A percentile compares a stretch with the other conserved stretches of the same genome.
Evolutionary conservation across 768 basidiomycete genomes (phyloP).

Genomic region (Cystoderma amianthinum): DNA sequence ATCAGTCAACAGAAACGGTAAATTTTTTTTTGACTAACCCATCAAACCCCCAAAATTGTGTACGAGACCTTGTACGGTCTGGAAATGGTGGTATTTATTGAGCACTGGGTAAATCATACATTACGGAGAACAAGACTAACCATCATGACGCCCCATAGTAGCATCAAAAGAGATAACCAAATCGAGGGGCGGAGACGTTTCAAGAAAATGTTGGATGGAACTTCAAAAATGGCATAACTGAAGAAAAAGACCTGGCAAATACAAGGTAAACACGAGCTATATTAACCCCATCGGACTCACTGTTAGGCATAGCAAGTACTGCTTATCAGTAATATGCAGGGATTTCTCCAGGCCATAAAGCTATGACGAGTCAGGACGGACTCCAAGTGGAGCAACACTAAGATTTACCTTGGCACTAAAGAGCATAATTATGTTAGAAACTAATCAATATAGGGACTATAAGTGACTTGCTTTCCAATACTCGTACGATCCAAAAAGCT

Average conservation of each 20-base stretch:
- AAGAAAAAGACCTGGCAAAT: constrained; percentile 38
- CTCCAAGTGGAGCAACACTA: not conserved
- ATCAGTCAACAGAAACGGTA: constrained; percentile 1
- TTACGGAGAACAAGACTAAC: constrained; percentile 29
- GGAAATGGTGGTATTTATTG: constrained; percentile 9
- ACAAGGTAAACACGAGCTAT: too few relatives aligned
- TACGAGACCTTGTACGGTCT: constrained; percentile 72
- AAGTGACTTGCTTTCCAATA: constrained; percentile 39
- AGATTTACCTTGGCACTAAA: constrained; percentile 36
- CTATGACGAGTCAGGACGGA: constrained; percentile 21
- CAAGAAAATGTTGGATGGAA: constrained; percentile 68
- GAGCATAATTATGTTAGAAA: constrained; percentile 4
- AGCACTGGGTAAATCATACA: not conserved
- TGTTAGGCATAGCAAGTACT: constrained; percentile 61
- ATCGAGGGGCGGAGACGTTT: constrained; percentile 71
- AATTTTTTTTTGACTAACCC: constrained; percentile 28
- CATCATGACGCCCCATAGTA: constrained; percentile 74
- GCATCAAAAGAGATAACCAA: constrained; percentile 71
- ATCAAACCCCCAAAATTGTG: constrained; percentile 64
- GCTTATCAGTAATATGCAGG: constrained; percentile 54
- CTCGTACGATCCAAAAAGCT: constrained; percentile 55
- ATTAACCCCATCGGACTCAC: too few relatives aligned
- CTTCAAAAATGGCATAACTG: constrained; percentile 70
- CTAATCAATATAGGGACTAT: constrained; percentile 10
- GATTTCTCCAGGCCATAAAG: constrained; percentile 55